phyloP scores from a whole-genome alignment of 441 rosid species.

The Brassica balearica region DNA sequence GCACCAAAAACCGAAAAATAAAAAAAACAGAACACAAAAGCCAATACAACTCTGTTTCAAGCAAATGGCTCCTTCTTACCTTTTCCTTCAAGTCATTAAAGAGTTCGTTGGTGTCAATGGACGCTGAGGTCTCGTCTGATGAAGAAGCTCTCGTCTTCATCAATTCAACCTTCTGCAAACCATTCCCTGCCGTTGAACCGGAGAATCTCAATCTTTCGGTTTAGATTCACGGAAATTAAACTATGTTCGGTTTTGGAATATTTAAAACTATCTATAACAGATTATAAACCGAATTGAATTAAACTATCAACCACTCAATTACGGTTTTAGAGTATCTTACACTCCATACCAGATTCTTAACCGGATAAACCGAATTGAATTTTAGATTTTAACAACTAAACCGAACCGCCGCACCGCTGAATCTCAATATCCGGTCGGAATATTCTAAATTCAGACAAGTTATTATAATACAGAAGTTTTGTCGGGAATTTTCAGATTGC shows the following conservation, averaged over 20 bases:
- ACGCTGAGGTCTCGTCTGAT: conserved; percentile 63
- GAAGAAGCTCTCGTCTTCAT: conserved; percentile 64
- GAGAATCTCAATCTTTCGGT: not conserved
- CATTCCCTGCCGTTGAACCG: conserved; percentile 46
- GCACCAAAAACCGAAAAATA: conserved; percentile 18
- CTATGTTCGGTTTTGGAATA: not conserved
- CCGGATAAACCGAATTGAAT: not conserved
- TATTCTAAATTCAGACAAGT: not conserved
- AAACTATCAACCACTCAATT: not conserved
- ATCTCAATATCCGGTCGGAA: not conserved
- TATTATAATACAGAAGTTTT: not conserved
- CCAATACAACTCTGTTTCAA: not conserved
- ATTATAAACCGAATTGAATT: not conserved
- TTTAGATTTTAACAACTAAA: not conserved
- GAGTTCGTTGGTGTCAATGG: conserved; percentile 73
- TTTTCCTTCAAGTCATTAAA: conserved; percentile 88
- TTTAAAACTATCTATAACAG: not conserved
- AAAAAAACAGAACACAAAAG: not conserved
- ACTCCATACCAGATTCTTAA: not conserved
- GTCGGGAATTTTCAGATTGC: not conserved
- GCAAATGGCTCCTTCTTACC: conserved; percentile 47
- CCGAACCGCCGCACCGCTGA: not conserved
- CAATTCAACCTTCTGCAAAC: conserved; percentile 55
- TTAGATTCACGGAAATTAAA: conserved; percentile 1
- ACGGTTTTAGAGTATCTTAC: not conserved